These are phyloP conservation scores for Sarocladium brachiariae DNA, from an alignment of 2,329 filamentous ascomycete genomes.

Conservation along the genomic window DNA sequence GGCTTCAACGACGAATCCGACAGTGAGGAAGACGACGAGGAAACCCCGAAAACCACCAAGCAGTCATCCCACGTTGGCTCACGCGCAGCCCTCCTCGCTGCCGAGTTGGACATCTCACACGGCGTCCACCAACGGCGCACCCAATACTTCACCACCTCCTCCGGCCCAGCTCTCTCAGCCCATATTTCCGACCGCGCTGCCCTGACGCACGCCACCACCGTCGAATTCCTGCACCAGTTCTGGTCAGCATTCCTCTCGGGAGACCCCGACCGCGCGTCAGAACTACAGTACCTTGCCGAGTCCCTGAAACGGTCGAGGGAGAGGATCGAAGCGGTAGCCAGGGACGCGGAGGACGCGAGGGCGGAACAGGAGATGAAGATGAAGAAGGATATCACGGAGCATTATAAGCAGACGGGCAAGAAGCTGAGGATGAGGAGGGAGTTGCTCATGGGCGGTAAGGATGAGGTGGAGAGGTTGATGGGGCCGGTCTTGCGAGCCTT, in stretches of 20 bases:
- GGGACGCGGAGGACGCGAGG: slow-evolving; percentile 37
- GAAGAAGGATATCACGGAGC: slow-evolving; percentile 63
- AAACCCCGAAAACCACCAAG: slow-evolving; percentile 16
- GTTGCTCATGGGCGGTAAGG: slow-evolving; percentile 65
- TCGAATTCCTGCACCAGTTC: slow-evolving; percentile 96
- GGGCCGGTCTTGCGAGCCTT: slow-evolving; percentile 67
- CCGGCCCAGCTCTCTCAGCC: slow-evolving; percentile 39
- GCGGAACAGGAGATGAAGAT: slow-evolving; percentile 57
- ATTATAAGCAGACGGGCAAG: slow-evolving; percentile 66
- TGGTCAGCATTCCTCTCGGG: slow-evolving; percentile 90
- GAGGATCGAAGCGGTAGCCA: slow-evolving; percentile 17
- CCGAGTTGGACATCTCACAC: slow-evolving; percentile 59
- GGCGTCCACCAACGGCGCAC: slow-evolving; percentile 56
- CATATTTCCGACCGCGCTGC: slow-evolving; percentile 52
- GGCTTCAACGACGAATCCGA: slow-evolving; percentile 65
- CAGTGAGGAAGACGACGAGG: slow-evolving; percentile 51
- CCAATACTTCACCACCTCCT: slow-evolving; percentile 46
- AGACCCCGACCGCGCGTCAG: slow-evolving; percentile 69
- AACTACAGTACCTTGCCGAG: slow-evolving; percentile 76
- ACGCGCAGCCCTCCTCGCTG: slow-evolving; percentile 54
- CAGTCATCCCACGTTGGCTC: slow-evolving; percentile 60
- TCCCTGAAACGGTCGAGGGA: slow-evolving; percentile 66
- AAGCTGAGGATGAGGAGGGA: slow-evolving; percentile 63
- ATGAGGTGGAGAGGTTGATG: slow-evolving; percentile 70
- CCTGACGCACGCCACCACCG: slow-evolving; percentile 81